Evolutionary conservation across 768 basidiomycete genomes (phyloP).

Genomic region (Gloeopeniophorella convolvens): DNA sequence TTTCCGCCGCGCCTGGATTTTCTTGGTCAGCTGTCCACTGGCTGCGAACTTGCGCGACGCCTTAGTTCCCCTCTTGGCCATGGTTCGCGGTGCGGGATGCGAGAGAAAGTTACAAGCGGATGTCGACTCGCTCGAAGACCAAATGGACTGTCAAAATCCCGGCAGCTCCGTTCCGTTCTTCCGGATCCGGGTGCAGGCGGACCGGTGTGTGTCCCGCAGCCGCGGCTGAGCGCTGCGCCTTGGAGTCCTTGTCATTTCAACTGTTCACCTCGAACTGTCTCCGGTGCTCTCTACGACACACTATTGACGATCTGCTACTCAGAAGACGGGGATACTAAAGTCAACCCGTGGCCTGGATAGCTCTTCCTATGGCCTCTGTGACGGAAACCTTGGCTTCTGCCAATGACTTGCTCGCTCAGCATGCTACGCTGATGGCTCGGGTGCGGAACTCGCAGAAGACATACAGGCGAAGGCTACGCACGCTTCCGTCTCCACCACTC

Average conservation of each 20-base stretch:
- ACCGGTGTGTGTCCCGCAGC: background rate
- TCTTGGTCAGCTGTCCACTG: conserved; percentile 82
- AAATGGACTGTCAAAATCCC: too few species aligned
- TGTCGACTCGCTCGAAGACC: too few species aligned
- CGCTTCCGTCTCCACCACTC: conserved; percentile 48
- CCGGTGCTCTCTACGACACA: too few species aligned
- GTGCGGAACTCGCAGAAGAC: conserved; percentile 50
- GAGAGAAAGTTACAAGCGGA: background rate
- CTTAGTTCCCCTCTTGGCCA: conserved; percentile 65
- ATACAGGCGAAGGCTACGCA: conserved; percentile 50
- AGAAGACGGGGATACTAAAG: too few species aligned
- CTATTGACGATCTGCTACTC: too few species aligned
- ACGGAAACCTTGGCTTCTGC: conserved; percentile 52
- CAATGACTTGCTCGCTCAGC: conserved; percentile 57
- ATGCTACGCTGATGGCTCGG: conserved; percentile 50
- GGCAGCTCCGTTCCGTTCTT: too few species aligned
- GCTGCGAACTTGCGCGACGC: conserved; percentile 83
- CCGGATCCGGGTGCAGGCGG: background rate
- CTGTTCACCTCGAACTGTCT: too few species aligned
- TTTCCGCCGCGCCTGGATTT: conserved; percentile 78
- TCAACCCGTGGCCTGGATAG: too few species aligned
- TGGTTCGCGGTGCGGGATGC: background rate
- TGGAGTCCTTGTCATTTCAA: too few species aligned
- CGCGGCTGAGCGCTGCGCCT: too few species aligned
- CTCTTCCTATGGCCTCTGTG: conserved; percentile 14